Evolutionary conservation across 108 stramenopile genomes (phyloP).

Genomic region (Cylindrotheca closterium): DNA sequence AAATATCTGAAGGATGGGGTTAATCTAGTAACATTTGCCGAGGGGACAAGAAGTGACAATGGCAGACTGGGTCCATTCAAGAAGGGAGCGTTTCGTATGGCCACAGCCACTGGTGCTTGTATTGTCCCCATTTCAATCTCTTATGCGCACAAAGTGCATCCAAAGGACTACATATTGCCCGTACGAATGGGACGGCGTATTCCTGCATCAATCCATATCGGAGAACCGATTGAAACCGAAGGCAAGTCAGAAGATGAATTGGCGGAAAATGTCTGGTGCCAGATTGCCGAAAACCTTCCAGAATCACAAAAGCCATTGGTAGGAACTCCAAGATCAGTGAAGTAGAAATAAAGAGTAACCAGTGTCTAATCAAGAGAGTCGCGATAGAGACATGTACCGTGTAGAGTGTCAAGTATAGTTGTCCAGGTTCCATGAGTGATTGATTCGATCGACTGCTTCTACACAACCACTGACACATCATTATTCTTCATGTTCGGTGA

Average conservation of each 20-base stretch:
- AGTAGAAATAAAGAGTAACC: neutral
- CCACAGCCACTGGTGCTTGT: slow-evolving; percentile 46
- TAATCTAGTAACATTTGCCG: slow-evolving; percentile 65
- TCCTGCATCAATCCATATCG: neutral
- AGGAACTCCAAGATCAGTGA: neutral
- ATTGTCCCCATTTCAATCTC: slow-evolving; percentile 55
- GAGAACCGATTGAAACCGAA: neutral
- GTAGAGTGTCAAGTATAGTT: too few relatives aligned
- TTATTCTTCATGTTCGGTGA: too few relatives aligned
- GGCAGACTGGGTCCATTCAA: slow-evolving; percentile 63
- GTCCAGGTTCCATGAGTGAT: too few relatives aligned
- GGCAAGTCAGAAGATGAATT: neutral
- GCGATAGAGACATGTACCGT: too few relatives aligned
- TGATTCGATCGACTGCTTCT: too few relatives aligned
- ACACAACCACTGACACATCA: neutral
- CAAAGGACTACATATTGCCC: neutral
- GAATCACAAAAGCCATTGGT: neutral
- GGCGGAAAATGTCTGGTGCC: neutral
- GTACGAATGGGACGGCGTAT: neutral
- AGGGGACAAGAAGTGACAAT: slow-evolving; percentile 56
- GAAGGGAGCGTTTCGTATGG: slow-evolving; percentile 74
- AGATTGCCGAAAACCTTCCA: neutral
- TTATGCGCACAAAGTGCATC: slow-evolving; percentile 18
- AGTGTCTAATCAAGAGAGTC: too few relatives aligned
- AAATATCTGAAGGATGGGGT: slow-evolving; percentile 67